Evolutionary conservation across 1,284 basidiomycete genomes (phyloP).

Genomic region (Marasmius tenuissimus): DNA sequence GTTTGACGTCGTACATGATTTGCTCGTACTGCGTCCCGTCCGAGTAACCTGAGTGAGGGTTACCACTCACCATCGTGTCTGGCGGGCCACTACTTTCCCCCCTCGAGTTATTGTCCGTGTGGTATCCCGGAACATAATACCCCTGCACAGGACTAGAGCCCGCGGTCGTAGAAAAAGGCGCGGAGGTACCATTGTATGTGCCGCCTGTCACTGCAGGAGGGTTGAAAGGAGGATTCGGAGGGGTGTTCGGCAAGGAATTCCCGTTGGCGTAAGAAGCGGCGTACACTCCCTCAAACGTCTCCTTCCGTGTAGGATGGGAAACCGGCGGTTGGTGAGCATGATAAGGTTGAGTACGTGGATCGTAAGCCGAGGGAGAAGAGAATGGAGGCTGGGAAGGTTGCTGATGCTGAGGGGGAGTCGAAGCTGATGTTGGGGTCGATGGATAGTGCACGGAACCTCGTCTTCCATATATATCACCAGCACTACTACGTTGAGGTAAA

Average conservation of each 20-base stretch:
- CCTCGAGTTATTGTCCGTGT: neutral
- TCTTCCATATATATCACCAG: neutral
- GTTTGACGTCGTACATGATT: constrained; percentile 1
- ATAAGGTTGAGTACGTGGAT: neutral
- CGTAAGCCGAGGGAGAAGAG: neutral
- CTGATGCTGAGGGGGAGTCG: neutral
- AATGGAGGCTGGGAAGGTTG: neutral
- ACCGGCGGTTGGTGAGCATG: neutral
- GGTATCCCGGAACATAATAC: neutral
- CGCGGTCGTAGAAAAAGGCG: neutral
- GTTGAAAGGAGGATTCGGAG: neutral
- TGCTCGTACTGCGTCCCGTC: neutral
- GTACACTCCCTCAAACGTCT: neutral
- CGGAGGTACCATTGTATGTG: neutral
- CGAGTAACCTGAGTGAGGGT: neutral
- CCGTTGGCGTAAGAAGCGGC: neutral
- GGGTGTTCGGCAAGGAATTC: neutral
- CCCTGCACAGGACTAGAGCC: neutral
- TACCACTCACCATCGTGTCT: neutral
- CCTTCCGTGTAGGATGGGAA: neutral
- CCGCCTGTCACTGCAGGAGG: neutral
- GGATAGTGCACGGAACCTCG: neutral
- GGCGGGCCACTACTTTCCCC: neutral
- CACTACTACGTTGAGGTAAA: neutral
- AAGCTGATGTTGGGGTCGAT: neutral